Evolutionary conservation across 352 stramenopile genomes (phyloP).

Genomic region (Paralagenidium karlingii): DNA sequence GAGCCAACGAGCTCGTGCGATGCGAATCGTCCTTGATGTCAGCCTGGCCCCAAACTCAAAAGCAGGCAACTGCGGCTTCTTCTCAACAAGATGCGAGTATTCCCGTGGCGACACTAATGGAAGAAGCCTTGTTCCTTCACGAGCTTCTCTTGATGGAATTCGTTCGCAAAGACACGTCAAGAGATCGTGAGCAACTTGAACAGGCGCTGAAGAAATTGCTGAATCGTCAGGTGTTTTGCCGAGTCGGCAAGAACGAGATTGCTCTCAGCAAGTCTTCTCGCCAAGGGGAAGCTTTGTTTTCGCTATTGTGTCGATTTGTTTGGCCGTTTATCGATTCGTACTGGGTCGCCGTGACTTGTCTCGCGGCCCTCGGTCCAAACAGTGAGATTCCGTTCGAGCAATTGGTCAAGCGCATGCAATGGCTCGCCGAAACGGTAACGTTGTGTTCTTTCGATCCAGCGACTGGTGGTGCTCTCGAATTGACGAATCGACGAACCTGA

Average conservation of each 20-base stretch:
- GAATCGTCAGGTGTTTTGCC: conserved; percentile 23
- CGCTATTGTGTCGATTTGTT: conserved; percentile 58
- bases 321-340: conserved; percentile 85
- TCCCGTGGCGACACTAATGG: conserved; percentile 31
- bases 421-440: conserved; percentile 55
- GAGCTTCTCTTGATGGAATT: conserved; percentile 74
- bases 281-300: conserved; percentile 25
- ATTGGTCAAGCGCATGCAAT: conserved; percentile 69
- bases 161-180: conserved; percentile 44
- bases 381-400: conserved; percentile 39
- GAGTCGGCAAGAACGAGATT: conserved; percentile 4
- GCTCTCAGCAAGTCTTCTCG: no score
- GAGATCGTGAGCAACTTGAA: conserved; percentile 27
- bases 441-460: no score
- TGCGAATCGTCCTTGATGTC: no score
- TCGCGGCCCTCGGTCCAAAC: conserved; percentile 44
- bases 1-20: no score
- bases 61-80: not conserved
- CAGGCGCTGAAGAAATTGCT: conserved; percentile 23
- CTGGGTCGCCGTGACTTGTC: conserved; percentile 65
- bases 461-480: no score
- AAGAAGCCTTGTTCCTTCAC: conserved; percentile 55
- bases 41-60: not conserved
- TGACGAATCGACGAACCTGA: no score
- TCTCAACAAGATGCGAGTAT: conserved; percentile 13